Conservation (phyloP, 495 filamentous ascomycete genomes). For the Trichoderma gamsii region DNA sequence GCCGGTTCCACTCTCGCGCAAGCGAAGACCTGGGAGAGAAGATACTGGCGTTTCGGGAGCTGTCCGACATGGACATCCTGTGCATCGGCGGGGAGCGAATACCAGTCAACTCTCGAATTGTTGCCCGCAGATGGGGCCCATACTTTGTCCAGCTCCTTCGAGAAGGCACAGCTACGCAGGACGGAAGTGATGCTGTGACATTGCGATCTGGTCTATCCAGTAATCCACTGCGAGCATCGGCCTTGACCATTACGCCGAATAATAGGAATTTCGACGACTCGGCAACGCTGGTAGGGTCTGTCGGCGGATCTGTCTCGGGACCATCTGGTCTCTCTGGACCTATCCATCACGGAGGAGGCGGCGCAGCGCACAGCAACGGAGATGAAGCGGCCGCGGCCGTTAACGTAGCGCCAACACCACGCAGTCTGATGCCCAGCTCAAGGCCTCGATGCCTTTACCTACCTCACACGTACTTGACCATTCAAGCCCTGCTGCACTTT, state of each 20-base stretch:
- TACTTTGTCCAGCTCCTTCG: conserved; percentile 88
- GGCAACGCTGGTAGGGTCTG: conserved; percentile 33
- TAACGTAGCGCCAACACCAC: conserved; percentile 43
- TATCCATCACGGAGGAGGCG: conserved; percentile 14
- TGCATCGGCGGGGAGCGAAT: conserved; percentile 85
- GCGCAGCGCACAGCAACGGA: conserved; percentile 15
- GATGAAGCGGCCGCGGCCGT: conserved; percentile 33
- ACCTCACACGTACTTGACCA: conserved; percentile 81
- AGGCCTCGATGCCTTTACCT: conserved; percentile 85
- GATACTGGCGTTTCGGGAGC: conserved; percentile 68
- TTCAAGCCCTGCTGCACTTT: conserved; percentile 83
- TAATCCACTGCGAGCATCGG: conserved; percentile 62
- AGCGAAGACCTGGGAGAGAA: conserved; percentile 82
- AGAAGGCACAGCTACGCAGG: conserved; percentile 59
- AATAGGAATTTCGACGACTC: conserved; percentile 33
- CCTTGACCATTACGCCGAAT: conserved; percentile 76
- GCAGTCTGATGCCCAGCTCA: conserved; percentile 57
- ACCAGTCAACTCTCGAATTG: conserved; percentile 83
- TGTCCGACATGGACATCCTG: conserved; percentile 96
- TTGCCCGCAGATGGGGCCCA: conserved; percentile 85
- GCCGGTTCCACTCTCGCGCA: conserved; percentile 57
- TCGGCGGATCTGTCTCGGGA: conserved; percentile 36
- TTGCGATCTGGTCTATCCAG: conserved; percentile 33
- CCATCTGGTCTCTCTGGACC: conserved; percentile 34
- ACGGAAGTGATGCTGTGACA: conserved; percentile 45